Conservation (phyloP, 768 basidiomycete species). For the Hygrophoropsis aurantiaca region DNA sequence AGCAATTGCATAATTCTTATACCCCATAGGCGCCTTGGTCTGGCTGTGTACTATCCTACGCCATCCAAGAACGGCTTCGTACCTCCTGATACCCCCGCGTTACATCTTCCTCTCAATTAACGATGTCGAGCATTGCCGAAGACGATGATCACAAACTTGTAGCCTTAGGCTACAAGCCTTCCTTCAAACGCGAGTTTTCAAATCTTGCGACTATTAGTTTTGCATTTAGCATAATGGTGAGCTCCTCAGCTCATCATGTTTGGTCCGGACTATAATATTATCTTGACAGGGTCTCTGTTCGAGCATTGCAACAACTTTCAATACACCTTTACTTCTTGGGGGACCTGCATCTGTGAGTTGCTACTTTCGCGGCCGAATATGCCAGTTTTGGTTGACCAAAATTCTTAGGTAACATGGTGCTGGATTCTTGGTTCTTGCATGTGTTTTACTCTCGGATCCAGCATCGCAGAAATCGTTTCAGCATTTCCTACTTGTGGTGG, state of each 20-base stretch:
- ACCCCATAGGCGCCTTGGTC: no score
- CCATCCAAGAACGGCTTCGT: no score
- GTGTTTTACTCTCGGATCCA: constrained; percentile 73
- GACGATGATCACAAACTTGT: constrained; percentile 67
- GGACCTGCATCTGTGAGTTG: constrained; percentile 63
- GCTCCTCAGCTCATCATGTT: neutral
- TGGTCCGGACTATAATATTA: neutral
- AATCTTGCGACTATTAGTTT: constrained; percentile 77
- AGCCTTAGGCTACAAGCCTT: constrained; percentile 71
- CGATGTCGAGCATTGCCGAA: constrained; percentile 24
- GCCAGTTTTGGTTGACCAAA: no score
- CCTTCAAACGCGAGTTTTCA: constrained; percentile 83
- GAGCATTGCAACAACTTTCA: constrained; percentile 76
- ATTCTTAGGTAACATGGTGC: constrained; percentile 69
- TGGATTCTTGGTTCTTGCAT: constrained; percentile 72
- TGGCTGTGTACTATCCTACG: no score
- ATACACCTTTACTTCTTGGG: constrained; percentile 67
- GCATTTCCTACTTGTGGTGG: constrained; percentile 77
- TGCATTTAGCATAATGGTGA: constrained; percentile 76
- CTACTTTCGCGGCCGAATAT: neutral
- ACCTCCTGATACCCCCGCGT: no score
- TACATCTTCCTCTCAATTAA: no score
- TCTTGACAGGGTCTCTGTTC: constrained; percentile 64
- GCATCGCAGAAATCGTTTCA: constrained; percentile 77
- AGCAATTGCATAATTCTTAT: no score